Evolutionary conservation across 495 filamentous ascomycete species (phyloP), one percentile per base, ranked within the genome.

Genomic region (Darksidea phi): DNA sequence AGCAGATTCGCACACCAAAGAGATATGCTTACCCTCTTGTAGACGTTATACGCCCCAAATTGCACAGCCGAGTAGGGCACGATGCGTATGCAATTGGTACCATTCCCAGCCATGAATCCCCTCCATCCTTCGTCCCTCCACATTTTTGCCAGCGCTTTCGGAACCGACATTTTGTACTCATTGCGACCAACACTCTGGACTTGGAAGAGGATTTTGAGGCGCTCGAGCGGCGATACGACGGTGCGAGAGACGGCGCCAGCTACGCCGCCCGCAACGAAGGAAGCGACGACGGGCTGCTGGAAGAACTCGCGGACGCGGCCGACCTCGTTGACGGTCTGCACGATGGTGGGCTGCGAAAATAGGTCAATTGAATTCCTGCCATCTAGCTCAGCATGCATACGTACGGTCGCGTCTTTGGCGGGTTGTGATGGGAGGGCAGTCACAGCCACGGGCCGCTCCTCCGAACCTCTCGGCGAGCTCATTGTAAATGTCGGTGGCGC

Each of bases 31-130:
- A 96, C 93, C 78, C 85, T 83, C 77, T 95, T 97, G 74, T 97
- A 98, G 63, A 97, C 87, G 70, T 93, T 97, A 73, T 97, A 98
- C 70, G 90, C 93, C 41, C 92, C 90, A 76, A 98, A 98, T 72
- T 98, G 94, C 21, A 98, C 94, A 0, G 94, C 94, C 41, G 91
- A 96, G 74, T 98, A 98, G 12, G 94, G 94, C 41, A 98, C 89
- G 54, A 98, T 98, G 49, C 94, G 88, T 68, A 97, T 91, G 76
- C 94, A 98, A 74, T 98, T 98, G 45, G 91, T 95, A 54, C 94
- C 94, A 71, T 98, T 98, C 26, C 94, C 94, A 63, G 91, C 83
- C 91, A 98, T 91, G 67, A 96, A 93, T 2, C 94, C 94, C 71
- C 83, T 84, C 89, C 90, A 96, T 20, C 94, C 94, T 76, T 98